Percentiles rank a stretch among this genome's conserved stretches.
These are phyloP conservation scores for Mycothermus thermophilus DNA, from an alignment of 495 filamentous ascomycete species.

Conservation along the genomic window DNA sequence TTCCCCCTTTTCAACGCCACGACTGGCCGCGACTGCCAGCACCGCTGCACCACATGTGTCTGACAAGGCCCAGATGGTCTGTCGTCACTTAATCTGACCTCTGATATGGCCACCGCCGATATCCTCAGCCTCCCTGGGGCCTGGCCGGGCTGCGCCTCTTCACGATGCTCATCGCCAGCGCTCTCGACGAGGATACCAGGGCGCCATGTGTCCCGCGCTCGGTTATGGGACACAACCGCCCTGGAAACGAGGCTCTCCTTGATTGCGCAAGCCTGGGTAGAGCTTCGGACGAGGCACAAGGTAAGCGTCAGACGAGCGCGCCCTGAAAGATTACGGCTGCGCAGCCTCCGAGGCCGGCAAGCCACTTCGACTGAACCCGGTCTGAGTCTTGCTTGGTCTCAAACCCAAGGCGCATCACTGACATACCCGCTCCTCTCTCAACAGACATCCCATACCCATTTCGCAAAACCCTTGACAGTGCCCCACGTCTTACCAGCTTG, in stretches of 20 bases:
- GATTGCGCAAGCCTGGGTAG: constrained; percentile 23
- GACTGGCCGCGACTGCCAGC: constrained; percentile 9
- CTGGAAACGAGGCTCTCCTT: constrained; percentile 13
- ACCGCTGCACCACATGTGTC: constrained; percentile 34
- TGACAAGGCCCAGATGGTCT: constrained; percentile 14
- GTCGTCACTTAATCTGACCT: constrained; percentile 25
- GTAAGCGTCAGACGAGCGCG: constrained; percentile 12
- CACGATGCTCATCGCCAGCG: constrained; percentile 11
- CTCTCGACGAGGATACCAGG: constrained; percentile 11
- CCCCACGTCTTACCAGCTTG: constrained; percentile 11
- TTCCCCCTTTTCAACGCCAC: no score
- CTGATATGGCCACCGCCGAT: constrained; percentile 32
- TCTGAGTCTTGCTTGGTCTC: no score
- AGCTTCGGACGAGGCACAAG: constrained; percentile 9
- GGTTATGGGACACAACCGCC: background rate
- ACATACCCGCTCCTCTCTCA: no score
- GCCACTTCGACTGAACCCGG: no score
- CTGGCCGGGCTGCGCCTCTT: constrained; percentile 18
- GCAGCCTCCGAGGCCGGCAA: no score
- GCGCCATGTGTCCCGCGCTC: constrained; percentile 9
- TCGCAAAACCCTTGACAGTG: no score
- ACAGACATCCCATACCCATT: no score
- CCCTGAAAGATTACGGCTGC: no score
- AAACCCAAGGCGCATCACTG: no score
- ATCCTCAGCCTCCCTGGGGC: constrained; percentile 19